Base-by-base conservation (phyloP, 768 basidiomycete genomes). In the Phanerodontia chrysosporium region DNA sequence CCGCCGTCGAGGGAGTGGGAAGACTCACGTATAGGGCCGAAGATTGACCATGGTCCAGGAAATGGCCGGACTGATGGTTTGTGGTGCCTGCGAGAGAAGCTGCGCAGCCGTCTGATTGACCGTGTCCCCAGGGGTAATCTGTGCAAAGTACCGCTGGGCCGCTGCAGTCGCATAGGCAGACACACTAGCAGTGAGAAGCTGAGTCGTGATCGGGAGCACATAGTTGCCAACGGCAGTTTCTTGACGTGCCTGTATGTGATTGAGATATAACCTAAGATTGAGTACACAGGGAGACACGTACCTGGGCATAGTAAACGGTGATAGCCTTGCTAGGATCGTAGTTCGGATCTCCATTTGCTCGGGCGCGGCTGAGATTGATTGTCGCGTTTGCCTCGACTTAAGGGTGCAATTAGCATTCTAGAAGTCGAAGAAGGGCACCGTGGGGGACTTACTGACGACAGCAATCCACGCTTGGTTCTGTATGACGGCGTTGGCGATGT, bases 271-370 rank as follows among this genome's bases (percentile, higher is more conserved):
- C 18, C 16, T 42, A 18, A 42, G 39, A 42, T 42, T 42, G 39
- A 18, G 39, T 42, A 42, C 6, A 36, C 7, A 2, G n/a, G 18
- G 10, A 28, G 10, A 22, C 51, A n/a, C 64, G 13, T 35, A 68
- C 78, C 63, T 78, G 77, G n/a, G 71, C 62, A 63, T 78, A 81
- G 58, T 71, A 75, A n/a, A 75, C 70, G 4, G 69, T 65, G 45
- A 78, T 72, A 8, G 74, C 75, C 4, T 58, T 58, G 0, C 57
- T 57, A 0, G 75, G 73, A 57, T 77, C 68, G 59, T 78, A 80
- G 6, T 68, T 55, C 8, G 69, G 25, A 56, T 76, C 66, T 9
- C 79, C 79, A 55, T 61, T 75, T 32, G 65, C 63, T 13, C 78
- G 67, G 13, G 78, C 77, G 1, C 45, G 51, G 2, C 61, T 56